Evolutionary conservation across 345 rosid species (phyloP).

Genomic region (Chamaenerion angustifolium): DNA sequence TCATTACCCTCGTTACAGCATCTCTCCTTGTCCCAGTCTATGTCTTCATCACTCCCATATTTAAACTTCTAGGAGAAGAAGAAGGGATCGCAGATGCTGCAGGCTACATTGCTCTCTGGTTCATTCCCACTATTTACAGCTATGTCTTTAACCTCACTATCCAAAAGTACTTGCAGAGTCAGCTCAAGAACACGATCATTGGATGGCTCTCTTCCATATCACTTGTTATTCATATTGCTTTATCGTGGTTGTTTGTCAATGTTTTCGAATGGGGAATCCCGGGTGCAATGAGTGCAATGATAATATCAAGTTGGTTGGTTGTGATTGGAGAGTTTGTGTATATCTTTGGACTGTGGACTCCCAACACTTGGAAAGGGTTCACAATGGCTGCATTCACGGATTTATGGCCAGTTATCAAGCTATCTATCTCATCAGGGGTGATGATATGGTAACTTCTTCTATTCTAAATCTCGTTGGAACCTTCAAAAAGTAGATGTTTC

Average conservation of each 20-base stretch:
- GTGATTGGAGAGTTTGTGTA: constrained; percentile 19
- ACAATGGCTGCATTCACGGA: constrained; percentile 12
- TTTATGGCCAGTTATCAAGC: constrained; percentile 16
- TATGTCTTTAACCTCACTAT: constrained; percentile 3
- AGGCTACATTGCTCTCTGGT: constrained; percentile 11
- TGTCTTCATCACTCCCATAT: constrained; percentile 3
- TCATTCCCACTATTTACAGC: constrained; percentile 10
- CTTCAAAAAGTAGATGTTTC: too few species aligned
- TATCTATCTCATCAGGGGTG: constrained; percentile 20
- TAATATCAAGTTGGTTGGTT: constrained; percentile 12
- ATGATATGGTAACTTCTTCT: constrained; percentile 23
- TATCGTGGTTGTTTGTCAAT: constrained; percentile 17
- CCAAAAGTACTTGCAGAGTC: constrained; percentile 12
- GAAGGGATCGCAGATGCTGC: constrained; percentile 6
- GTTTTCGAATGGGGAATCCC: constrained; percentile 11
- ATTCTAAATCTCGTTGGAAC: too few species aligned
- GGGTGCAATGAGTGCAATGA: constrained; percentile 25
- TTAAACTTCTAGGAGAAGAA: constrained; percentile 8
- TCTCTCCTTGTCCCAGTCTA: constrained; percentile 8
- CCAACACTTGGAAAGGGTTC: constrained; percentile 22
- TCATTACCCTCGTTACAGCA: constrained; percentile 7
- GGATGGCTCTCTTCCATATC: constrained; percentile 7
- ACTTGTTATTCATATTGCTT: constrained; percentile 6
- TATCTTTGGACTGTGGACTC: constrained; percentile 22
- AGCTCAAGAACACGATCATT: constrained; percentile 9